phyloP scores from a whole-genome alignment of 768 basidiomycete species.

The Gyrodon lividus region DNA sequence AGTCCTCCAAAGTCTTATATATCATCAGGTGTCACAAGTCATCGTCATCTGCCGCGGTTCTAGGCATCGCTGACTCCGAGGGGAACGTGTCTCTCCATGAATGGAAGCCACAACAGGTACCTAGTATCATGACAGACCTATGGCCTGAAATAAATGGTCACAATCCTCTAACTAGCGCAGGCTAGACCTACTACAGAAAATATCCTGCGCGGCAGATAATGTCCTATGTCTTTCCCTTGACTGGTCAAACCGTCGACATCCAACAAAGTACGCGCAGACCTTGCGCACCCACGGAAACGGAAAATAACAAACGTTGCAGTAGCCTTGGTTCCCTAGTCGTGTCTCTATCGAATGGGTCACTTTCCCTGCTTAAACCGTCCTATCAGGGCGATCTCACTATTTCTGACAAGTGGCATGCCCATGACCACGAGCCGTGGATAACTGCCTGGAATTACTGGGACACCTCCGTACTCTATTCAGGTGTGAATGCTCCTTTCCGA shows the following conservation, averaged over 20 bases:
- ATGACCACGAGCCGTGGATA: conserved; percentile 94
- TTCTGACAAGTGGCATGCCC: conserved; percentile 73
- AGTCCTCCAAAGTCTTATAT: conserved; percentile 6
- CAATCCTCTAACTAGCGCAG: conserved; percentile 32
- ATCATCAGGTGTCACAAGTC: conserved; percentile 57
- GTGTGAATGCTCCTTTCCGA: conserved; percentile 37
- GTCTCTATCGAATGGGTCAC: conserved; percentile 78
- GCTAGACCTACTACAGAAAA: conserved; percentile 39
- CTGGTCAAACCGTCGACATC: conserved; percentile 74
- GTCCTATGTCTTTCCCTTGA: conserved; percentile 88
- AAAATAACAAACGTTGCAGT: conserved; percentile 31
- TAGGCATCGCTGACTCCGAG: conserved; percentile 85
- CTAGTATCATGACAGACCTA: not conserved
- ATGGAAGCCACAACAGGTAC: conserved; percentile 51
- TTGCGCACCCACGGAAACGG: conserved; percentile 3
- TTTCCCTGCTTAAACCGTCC: conserved; percentile 59
- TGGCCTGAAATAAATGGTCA: not conserved
- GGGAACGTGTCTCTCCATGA: conserved; percentile 69
- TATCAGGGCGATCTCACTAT: conserved; percentile 45
- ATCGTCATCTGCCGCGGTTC: conserved; percentile 39
- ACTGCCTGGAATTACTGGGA: conserved; percentile 91
- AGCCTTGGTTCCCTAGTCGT: conserved; percentile 60
- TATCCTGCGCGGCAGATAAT: conserved; percentile 51
- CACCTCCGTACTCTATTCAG: conserved; percentile 77
- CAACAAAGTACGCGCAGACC: conserved; percentile 40